phyloP scores from a whole-genome alignment of 345 rosid species.

The Populus nigra region DNA sequence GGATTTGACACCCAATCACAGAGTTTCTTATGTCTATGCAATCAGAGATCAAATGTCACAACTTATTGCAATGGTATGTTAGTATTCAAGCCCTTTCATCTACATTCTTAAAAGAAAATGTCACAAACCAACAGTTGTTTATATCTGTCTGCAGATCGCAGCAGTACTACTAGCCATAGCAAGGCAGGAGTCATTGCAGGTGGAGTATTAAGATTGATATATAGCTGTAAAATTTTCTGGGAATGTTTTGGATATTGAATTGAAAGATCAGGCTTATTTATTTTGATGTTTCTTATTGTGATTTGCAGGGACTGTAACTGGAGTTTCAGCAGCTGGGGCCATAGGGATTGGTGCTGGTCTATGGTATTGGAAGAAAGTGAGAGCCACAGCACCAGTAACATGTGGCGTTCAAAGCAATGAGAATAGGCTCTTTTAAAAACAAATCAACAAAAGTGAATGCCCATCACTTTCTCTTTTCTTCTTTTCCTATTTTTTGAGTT shows the following conservation, averaged over 20 bases:
- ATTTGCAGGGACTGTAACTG: constrained; percentile 60
- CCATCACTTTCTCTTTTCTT: not conserved
- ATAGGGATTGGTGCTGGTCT: constrained; percentile 70
- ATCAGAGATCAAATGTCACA: constrained; percentile 52
- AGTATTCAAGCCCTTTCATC: not conserved
- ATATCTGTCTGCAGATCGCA: constrained; percentile 36
- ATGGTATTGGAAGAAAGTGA: constrained; percentile 75
- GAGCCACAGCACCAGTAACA: constrained; percentile 78
- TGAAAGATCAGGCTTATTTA: not conserved
- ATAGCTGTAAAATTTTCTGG: not conserved
- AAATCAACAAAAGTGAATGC: not conserved
- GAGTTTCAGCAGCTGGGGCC: constrained; percentile 71
- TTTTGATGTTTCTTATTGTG: not conserved
- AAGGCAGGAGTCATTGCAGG: constrained; percentile 55
- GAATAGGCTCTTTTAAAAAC: constrained; percentile 65
- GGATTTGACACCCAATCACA: constrained; percentile 63
- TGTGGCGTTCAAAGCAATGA: constrained; percentile 89
- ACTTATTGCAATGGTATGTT: constrained; percentile 61
- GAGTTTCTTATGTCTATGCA: constrained; percentile 64
- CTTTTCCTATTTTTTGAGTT: constrained; percentile 1
- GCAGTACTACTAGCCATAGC: constrained; percentile 25
- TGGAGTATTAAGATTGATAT: not conserved
- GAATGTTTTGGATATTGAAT: not conserved
- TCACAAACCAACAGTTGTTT: not conserved
- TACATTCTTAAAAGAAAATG: not conserved